Percentiles rank a stretch among this genome's conserved stretches.
These are phyloP conservation scores for Lophium mytilinum DNA, from an alignment of 495 filamentous ascomycete species.

Conservation along the genomic window DNA sequence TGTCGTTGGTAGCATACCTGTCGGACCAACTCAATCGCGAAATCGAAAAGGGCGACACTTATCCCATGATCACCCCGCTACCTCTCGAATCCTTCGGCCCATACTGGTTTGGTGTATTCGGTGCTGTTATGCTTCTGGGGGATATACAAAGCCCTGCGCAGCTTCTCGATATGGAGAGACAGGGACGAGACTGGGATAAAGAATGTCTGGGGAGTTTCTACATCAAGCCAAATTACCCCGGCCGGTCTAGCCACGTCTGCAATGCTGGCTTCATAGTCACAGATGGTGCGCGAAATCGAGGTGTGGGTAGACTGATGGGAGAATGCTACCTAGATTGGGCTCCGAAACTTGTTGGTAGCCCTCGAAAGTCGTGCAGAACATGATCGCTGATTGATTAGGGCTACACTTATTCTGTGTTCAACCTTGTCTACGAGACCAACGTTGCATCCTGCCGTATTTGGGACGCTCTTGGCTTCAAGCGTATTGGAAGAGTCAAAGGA, in stretches of 20 bases:
- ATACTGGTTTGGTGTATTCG: conserved; percentile 97
- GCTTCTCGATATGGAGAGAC: conserved; percentile 44
- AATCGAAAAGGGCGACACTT: conserved; percentile 93
- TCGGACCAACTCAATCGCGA: conserved; percentile 84
- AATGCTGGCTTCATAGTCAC: conserved; percentile 94
- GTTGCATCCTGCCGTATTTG: conserved; percentile 90
- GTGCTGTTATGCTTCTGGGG: conserved; percentile 85
- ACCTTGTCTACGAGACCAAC: conserved; percentile 97
- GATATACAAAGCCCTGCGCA: conserved; percentile 61
- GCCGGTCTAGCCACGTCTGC: conserved; percentile 90
- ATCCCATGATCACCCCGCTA: conserved; percentile 82
- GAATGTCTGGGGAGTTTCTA: conserved; percentile 91
- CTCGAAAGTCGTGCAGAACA: neutral
- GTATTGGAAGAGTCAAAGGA: conserved; percentile 84
- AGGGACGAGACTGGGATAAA: conserved; percentile 68
- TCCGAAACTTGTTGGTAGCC: conserved; percentile 60
- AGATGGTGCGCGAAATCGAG: conserved; percentile 77
- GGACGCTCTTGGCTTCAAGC: conserved; percentile 97
- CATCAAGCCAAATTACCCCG: conserved; percentile 96
- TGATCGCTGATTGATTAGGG: conserved; percentile 42
- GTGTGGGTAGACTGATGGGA: conserved; percentile 88
- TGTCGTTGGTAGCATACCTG: conserved; percentile 69
- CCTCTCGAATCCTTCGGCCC: conserved; percentile 64
- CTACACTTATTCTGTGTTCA: conserved; percentile 95
- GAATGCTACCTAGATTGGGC: conserved; percentile 94